Base-by-base conservation (phyloP, 495 filamentous ascomycete genomes). In the Xylaria grammica region DNA sequence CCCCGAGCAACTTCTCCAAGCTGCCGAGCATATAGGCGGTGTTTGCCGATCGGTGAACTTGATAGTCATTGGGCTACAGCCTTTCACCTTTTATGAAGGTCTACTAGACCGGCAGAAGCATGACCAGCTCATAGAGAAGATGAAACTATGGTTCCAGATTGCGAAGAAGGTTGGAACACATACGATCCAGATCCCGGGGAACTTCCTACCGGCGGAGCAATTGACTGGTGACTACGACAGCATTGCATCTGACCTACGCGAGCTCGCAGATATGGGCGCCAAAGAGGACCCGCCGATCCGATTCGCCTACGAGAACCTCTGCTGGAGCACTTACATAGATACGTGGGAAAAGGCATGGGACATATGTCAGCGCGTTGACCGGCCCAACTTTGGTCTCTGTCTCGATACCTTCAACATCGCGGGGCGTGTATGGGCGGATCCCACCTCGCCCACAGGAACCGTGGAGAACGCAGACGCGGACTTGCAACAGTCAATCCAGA, bases 261-360 rank as follows among this genome's bases (percentile, higher is more conserved):
- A 85, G 57, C 78, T 93, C 19, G 84, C 83, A 11, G 86, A 90
- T 45, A 71, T 91, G 66, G 81, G 91, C 0, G 22, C 72, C 49
- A 50, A 68, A 59, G 80, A 84, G 4, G 65, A 77, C 40, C 77
- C 83, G n/a, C 75, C 78, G 2, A 85, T 86, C 67, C 77, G 85
- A 5, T 72, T 93, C 7, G 89, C 89, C 1, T 93, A 92, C 65
- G 90, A 93, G 71, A 91, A 92, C 65, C 91, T 90, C 88, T 90
- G 88, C 74, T 93, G 90, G 91, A 85, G 87, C 1, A 87, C 88
- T 0, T 83, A 87, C 52, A 89, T 89, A 0, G 85, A 85, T 3
- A 81, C 78, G 13, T 93, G 90, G 90, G 80, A 79, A 58, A 78
- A 83, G 29, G 85, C 86, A 24, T 91, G 86, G 85, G 77, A 86